Evolutionary conservation across 257 asterid genomes (phyloP).

Genomic region (Solanum chiquidenum): DNA sequence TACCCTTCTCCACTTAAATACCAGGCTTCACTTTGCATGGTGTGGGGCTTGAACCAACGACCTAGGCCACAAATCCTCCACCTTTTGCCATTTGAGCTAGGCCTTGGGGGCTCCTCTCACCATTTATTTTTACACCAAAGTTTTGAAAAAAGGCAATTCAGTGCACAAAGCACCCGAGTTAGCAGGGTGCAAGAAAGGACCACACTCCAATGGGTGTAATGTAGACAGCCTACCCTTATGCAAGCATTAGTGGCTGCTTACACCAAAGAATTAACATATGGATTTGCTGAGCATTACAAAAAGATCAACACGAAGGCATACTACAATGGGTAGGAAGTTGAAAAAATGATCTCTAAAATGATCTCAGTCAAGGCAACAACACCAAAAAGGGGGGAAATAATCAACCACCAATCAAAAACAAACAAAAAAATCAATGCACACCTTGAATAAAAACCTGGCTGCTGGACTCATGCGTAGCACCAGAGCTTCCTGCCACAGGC

Average conservation of each 20-base stretch:
- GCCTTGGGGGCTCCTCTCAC: neutral
- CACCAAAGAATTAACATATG: neutral
- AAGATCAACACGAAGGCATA: neutral
- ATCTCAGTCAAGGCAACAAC: neutral
- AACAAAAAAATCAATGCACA: neutral
- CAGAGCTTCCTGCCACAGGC: constrained; percentile 20
- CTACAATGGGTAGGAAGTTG: neutral
- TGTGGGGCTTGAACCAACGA: too few species aligned
- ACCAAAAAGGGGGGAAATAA: neutral
- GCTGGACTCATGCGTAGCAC: constrained; percentile 21
- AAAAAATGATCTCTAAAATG: neutral
- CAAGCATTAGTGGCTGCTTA: neutral
- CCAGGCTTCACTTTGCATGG: too few species aligned
- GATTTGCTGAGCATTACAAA: neutral
- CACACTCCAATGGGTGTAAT: neutral
- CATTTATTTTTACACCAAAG: neutral
- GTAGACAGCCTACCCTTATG: neutral
- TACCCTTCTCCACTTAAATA: too few species aligned
- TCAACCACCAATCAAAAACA: neutral
- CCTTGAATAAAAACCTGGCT: constrained; percentile 33
- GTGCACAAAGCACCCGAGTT: neutral
- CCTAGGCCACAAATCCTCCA: too few species aligned
- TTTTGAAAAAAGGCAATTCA: neutral
- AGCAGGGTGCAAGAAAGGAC: neutral
- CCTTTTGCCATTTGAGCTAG: too few species aligned